Evolutionary conservation across 805 yeast species (phyloP).

Genomic region (Zygosaccharomyces siamensis): DNA sequence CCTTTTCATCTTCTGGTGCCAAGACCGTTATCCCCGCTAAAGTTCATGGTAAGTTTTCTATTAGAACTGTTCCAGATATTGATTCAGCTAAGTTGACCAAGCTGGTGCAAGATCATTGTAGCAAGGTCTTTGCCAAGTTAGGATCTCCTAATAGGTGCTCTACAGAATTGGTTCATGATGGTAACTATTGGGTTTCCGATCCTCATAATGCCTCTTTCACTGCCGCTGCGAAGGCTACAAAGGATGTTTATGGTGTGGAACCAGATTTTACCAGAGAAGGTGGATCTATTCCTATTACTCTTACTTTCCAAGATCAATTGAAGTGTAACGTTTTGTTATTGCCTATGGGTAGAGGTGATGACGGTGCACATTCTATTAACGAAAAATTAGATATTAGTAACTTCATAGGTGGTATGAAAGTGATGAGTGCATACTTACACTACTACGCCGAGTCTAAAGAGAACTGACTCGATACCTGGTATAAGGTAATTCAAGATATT

Average conservation of each 20-base stretch:
- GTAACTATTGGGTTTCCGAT: constrained; percentile 93
- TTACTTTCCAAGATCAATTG: constrained; percentile 84
- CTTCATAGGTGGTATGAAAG: constrained; percentile 90
- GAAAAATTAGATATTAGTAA: constrained; percentile 87
- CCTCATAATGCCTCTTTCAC: constrained; percentile 89
- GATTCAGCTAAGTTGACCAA: constrained; percentile 73
- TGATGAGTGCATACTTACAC: constrained; percentile 89
- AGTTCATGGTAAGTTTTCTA: constrained; percentile 91
- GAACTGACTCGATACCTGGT: constrained; percentile 12
- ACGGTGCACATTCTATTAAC: constrained; percentile 97
- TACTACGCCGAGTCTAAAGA: constrained; percentile 53
- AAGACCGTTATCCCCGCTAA: constrained; percentile 97
- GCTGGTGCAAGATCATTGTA: constrained; percentile 66
- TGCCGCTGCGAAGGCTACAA: constrained; percentile 92
- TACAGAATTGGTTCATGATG: constrained; percentile 84
- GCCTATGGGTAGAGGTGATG: constrained; percentile 99
- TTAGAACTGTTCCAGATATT: constrained; percentile 95
- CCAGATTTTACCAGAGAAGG: constrained; percentile 99
- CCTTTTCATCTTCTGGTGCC: constrained; percentile 91
- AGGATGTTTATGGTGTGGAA: constrained; percentile 88
- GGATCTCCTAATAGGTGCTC: constrained; percentile 70
- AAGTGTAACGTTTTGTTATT: constrained; percentile 80
- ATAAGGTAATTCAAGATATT: not conserved
- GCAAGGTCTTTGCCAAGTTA: constrained; percentile 59
- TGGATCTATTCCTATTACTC: constrained; percentile 96